Base-by-base conservation (phyloP, 331 rosid genomes). In the Pyracantha coccinea region DNA sequence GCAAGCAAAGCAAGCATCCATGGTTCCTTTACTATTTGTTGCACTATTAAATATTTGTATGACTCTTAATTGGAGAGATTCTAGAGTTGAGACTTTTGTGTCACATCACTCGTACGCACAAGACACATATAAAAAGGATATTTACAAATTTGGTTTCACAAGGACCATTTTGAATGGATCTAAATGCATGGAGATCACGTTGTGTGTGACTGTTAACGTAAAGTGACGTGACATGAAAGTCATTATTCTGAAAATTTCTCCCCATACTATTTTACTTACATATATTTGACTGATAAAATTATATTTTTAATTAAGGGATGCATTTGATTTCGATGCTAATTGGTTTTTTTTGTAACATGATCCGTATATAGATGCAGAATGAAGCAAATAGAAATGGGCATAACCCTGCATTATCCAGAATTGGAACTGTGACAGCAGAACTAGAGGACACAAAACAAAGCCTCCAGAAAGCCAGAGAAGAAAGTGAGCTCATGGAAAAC, bases 401-500 rank as follows among this genome's bases (percentile, higher is more conserved):
- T 44, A 0, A 2, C 3, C 41, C 68, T 4, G 68, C 68, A 17
- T 35, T 21, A 20, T 29, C 58, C 9, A 88, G 76, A 72, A 57
- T 85, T 60, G 91, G 91, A 75, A 87, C 73, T 1, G 86, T 89
- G 29, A 86, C 84, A 45, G 86, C 86, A 20, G 98, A 93, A 81
- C 80, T 91, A 11, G 92, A 89, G 44, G 91, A 89, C 74, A 85
- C 91, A 25, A 91, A 89, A 68, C 89, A 90, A 19, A 83, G 73
- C 55, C 87, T 91, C 45, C 73, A 87, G 69, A 91, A 80, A 71
- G 93, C 97, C 0, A 91, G 63, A 80, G 93, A 93, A 77, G 89
- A 92, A 77, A 86, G 98, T 82, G 82, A 85, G 86, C 66, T 82
- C 9, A 89, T 93, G 96, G 91, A 90, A 2, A 91, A 80, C 72